phyloP scores from a whole-genome alignment of 306 rosid species.

The Cicer chorassanicum region DNA sequence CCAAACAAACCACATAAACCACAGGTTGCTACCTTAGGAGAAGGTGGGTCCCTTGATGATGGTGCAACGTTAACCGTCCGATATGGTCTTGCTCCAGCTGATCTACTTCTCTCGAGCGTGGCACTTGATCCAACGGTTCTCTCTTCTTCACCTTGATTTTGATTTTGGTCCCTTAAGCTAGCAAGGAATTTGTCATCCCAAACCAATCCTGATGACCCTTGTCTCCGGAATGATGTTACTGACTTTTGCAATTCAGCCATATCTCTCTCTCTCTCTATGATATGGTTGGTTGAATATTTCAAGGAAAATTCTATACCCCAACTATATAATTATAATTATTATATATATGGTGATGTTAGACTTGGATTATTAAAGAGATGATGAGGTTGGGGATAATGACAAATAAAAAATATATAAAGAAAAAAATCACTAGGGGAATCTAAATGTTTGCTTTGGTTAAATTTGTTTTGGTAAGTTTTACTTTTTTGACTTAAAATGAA shows the following conservation, averaged over 20 bases:
- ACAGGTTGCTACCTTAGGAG: slow-evolving; percentile 72
- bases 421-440: slow-evolving; percentile 39
- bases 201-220: slow-evolving; percentile 75
- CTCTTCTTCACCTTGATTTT: slow-evolving; percentile 22
- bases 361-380: slow-evolving; percentile 20
- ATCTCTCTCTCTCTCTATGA: slow-evolving; percentile 10
- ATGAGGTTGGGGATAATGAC: slow-evolving; percentile 41
- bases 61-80: slow-evolving; percentile 53
- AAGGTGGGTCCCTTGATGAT: slow-evolving; percentile 65
- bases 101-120: slow-evolving; percentile 48
- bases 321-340: background rate
- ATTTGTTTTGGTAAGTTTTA: background rate
- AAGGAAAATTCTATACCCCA: slow-evolving; percentile 7
- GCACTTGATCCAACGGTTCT: slow-evolving; percentile 33
- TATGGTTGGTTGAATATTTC: slow-evolving; percentile 1
- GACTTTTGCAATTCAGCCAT: slow-evolving; percentile 72
- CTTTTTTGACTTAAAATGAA: slow-evolving; percentile 17
- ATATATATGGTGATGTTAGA: slow-evolving; percentile 34
- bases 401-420: slow-evolving; percentile 4
- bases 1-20: slow-evolving; percentile 64
- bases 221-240: slow-evolving; percentile 73
- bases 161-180: slow-evolving; percentile 34
- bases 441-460: slow-evolving; percentile 14
- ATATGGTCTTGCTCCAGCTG: slow-evolving; percentile 29
- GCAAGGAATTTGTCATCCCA: slow-evolving; percentile 69